Conservation (phyloP, 257 asterid genomes). For the Dorcoceras hygrometricum region DNA sequence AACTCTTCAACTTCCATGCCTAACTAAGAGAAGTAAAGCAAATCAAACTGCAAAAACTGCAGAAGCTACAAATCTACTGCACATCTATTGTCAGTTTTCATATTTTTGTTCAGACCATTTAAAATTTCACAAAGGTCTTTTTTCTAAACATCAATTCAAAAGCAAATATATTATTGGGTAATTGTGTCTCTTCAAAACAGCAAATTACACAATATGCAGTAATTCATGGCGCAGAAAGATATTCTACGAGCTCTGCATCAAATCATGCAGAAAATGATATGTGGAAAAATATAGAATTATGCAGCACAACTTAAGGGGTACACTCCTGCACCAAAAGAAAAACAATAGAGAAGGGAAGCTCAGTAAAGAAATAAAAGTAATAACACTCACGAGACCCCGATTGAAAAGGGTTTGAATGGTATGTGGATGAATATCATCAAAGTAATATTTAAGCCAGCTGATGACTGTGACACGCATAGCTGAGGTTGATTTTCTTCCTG, state of each 20-base stretch:
- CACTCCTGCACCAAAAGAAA: constrained; percentile 14
- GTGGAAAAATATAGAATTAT: not conserved
- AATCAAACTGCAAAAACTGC: constrained; percentile 6
- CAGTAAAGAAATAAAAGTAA: not conserved
- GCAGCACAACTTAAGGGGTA: not conserved
- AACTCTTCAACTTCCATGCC: not conserved
- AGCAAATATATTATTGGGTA: not conserved
- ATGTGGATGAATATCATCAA: constrained; percentile 60
- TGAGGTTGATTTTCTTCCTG: constrained; percentile 51
- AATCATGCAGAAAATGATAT: not conserved
- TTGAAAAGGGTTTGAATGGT: constrained; percentile 68
- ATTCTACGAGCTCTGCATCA: not conserved
- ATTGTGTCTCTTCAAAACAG: not conserved
- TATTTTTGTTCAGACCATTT: constrained; percentile 1
- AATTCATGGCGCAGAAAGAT: not conserved
- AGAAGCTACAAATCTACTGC: constrained; percentile 6
- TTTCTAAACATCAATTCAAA: constrained; percentile 8
- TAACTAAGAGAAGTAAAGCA: constrained; percentile 2
- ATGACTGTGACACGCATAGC: constrained; percentile 66
- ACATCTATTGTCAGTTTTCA: not conserved
- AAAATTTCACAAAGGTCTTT: constrained; percentile 3
- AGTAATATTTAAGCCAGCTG: constrained; percentile 95
- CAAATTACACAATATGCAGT: too few relatives aligned
- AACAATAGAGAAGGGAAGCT: constrained; percentile 14
- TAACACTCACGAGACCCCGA: constrained; percentile 66